Percentiles rank a stretch among this genome's conserved stretches.
phyloP scores from a whole-genome alignment of 129 eudicot species.

The Arctium lappa region DNA sequence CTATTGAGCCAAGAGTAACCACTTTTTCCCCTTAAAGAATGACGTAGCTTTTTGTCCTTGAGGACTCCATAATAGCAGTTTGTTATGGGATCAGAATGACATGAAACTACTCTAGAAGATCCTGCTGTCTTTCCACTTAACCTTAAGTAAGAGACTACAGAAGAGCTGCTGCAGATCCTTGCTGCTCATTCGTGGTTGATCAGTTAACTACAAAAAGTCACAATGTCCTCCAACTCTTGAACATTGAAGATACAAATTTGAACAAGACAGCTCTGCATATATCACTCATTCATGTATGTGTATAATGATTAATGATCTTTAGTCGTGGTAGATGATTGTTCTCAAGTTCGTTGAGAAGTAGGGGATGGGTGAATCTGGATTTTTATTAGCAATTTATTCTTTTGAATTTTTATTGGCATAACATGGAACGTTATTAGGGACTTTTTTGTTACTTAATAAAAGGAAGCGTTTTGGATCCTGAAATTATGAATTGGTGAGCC shows the following conservation, averaged over 20 bases:
- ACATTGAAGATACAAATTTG: neutral
- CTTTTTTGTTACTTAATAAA: too few species aligned
- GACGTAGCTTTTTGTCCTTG: neutral
- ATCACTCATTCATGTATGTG: neutral
- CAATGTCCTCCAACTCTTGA: neutral
- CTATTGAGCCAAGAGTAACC: neutral
- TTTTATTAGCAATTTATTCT: neutral
- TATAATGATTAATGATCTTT: neutral
- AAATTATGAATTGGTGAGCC: neutral
- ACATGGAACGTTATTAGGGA: neutral
- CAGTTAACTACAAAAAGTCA: neutral
- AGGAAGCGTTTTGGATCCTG: neutral
- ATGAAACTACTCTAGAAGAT: neutral
- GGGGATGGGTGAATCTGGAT: neutral
- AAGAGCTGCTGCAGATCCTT: neutral
- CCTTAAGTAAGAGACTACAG: neutral
- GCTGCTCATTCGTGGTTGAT: neutral
- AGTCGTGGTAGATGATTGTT: neutral
- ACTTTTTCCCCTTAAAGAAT: neutral
- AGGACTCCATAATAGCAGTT: neutral
- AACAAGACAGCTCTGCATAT: neutral
- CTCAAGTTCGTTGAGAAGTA: neutral
- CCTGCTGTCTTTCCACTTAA: neutral
- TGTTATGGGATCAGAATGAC: neutral
- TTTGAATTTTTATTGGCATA: neutral